A percentile compares a stretch with the other conserved stretches of the same genome.
Conservation (phyloP, 192 early-diverging fungal genomes). For the Backusella mclennaniae region DNA sequence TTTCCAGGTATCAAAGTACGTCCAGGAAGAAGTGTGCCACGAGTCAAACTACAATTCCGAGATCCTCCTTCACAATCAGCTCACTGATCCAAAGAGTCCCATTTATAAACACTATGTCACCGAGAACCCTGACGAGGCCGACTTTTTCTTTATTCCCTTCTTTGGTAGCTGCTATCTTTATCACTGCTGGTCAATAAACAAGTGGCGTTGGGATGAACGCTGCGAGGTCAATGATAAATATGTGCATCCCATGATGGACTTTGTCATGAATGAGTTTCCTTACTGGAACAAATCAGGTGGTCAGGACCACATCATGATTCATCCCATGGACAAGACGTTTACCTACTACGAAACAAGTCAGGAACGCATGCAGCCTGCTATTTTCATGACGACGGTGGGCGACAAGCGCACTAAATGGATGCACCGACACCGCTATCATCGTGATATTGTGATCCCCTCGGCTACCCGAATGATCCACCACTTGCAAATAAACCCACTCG, state of each 20-base stretch:
- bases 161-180: slow-evolving; percentile 44
- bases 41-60: slow-evolving; percentile 46
- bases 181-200: slow-evolving; percentile 40
- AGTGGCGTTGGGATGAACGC: slow-evolving; percentile 32
- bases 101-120: slow-evolving; percentile 47
- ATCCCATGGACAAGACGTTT: slow-evolving; percentile 42
- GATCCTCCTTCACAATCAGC: slow-evolving; percentile 34
- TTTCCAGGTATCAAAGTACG: slow-evolving; percentile 33
- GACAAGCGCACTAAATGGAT: slow-evolving; percentile 34
- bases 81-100: slow-evolving; percentile 26
- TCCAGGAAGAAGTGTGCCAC: slow-evolving; percentile 24
- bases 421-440: slow-evolving; percentile 28
- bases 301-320: slow-evolving; percentile 43
- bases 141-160: slow-evolving; percentile 49
- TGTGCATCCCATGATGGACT: slow-evolving; percentile 44
- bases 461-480: slow-evolving; percentile 37
- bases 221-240: slow-evolving; percentile 44
- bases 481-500: slow-evolving; percentile 13
- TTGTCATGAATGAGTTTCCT: slow-evolving; percentile 36
- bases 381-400: slow-evolving; percentile 46
- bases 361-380: slow-evolving; percentile 30
- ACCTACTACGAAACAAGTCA: slow-evolving; percentile 38
- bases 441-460: slow-evolving; percentile 45
- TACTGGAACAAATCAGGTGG: slow-evolving; percentile 44
- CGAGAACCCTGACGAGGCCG: slow-evolving; percentile 43